Evolutionary conservation across 306 rosid genomes (phyloP).

Genomic region (Cucurbita moschata): DNA sequence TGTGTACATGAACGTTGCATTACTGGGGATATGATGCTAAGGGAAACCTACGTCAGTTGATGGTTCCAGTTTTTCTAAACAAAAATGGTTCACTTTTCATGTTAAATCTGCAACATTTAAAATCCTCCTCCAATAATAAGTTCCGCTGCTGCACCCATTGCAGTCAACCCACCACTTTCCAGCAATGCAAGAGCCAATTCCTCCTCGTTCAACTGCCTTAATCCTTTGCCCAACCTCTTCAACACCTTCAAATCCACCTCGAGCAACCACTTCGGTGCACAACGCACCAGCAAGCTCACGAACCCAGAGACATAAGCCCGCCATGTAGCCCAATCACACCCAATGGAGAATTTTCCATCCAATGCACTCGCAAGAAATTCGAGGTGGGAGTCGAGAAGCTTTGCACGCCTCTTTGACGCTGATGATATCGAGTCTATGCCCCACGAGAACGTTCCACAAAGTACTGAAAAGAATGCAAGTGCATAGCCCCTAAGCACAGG

Average conservation of each 20-base stretch:
- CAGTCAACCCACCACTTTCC: slow-evolving; percentile 50
- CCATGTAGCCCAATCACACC: slow-evolving; percentile 59
- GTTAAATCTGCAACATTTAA: slow-evolving; percentile 3
- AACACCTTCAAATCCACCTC: slow-evolving; percentile 46
- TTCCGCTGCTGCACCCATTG: slow-evolving; percentile 88
- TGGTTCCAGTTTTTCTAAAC: not conserved
- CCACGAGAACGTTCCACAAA: slow-evolving; percentile 66
- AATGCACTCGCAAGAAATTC: slow-evolving; percentile 57
- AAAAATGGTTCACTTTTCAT: not conserved
- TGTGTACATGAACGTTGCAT: not conserved
- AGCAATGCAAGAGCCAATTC: slow-evolving; percentile 68
- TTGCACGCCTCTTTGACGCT: slow-evolving; percentile 37
- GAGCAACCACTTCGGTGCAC: slow-evolving; percentile 49
- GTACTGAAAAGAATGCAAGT: slow-evolving; percentile 60
- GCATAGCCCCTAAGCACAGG: slow-evolving; percentile 68
- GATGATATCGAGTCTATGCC: slow-evolving; percentile 39
- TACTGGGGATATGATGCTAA: not conserved
- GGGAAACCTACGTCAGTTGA: not conserved
- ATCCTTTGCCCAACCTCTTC: slow-evolving; percentile 58
- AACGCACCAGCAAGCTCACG: slow-evolving; percentile 53
- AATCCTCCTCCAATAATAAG: slow-evolving; percentile 26
- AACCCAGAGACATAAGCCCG: slow-evolving; percentile 54
- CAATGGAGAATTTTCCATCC: slow-evolving; percentile 37
- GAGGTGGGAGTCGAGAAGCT: slow-evolving; percentile 43
- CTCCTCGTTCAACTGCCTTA: slow-evolving; percentile 47